Conservation (phyloP, 768 basidiomycete species). For the Tulasnella sp. region DNA sequence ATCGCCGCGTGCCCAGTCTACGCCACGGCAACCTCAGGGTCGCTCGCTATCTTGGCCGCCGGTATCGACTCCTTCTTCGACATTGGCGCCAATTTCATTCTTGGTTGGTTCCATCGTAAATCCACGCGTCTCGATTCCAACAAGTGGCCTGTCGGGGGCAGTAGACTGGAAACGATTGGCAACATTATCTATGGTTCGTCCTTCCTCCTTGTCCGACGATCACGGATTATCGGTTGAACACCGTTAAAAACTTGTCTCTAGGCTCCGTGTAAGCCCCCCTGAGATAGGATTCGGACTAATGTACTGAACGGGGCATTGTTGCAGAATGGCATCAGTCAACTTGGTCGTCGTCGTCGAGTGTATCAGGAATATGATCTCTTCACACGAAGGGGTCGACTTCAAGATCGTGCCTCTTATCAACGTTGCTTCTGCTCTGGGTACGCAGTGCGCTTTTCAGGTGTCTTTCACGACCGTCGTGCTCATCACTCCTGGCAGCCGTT, state of each 20-base stretch:
- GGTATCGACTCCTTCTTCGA: conserved; percentile 86
- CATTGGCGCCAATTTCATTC: conserved; percentile 74
- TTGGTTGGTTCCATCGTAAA: conserved; percentile 74
- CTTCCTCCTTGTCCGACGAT: conserved; percentile 31
- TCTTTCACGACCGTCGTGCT: not conserved
- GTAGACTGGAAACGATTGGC: conserved; percentile 84
- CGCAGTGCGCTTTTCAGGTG: not conserved
- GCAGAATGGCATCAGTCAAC: conserved; percentile 87
- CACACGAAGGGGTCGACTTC: conserved; percentile 53
- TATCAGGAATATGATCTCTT: conserved; percentile 61
- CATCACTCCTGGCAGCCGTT: conserved; percentile 47
- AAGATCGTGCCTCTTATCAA: conserved; percentile 79
- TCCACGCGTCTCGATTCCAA: conserved; percentile 66
- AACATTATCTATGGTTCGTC: conserved; percentile 75
- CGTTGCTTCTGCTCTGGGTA: conserved; percentile 78
- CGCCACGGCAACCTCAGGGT: conserved; percentile 79
- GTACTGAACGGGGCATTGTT: not conserved
- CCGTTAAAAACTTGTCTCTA: conserved; percentile 30
- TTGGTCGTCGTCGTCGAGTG: conserved; percentile 88
- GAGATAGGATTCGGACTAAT: not conserved
- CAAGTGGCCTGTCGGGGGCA: conserved; percentile 90
- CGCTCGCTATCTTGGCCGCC: conserved; percentile 83
- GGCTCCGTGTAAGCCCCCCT: conserved; percentile 46
- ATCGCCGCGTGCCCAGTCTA: conserved; percentile 63
- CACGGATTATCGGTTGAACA: not conserved